Base-by-base conservation (phyloP, 805 yeast genomes). In the Ogataea sp. region DNA sequence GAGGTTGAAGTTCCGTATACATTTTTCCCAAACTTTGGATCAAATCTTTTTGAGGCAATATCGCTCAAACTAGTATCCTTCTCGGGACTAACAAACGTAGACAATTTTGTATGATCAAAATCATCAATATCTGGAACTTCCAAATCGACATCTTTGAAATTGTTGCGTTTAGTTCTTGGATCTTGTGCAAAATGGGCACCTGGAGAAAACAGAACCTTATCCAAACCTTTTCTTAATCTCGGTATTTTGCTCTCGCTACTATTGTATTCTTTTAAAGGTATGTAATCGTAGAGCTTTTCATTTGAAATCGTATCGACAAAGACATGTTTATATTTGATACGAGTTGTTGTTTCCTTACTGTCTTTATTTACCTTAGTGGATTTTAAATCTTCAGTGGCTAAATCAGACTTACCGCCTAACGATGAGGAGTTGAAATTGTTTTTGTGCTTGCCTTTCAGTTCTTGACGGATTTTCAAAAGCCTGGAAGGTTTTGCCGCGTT, bases 1-100 rank as follows among this genome's bases (percentile, higher is more conserved):
- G 95, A 83, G 0, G 97, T 88, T 1, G 96, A 87, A 2, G 94
- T 83, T 42, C 73, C 75, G 53, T 69, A 90, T 40, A 58, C 54
- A 49, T 29, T 20, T 6, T 41, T 34, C 1, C 18, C 34, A 2
- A 38, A 34, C 6, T 33, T 31, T 9, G 15, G 20, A 25, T 21
- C 27, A 16, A 6, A 6, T 6, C 24, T 44, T 44, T 26, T 17
- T 15, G 52, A 48, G 0, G 90, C 79, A 9, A 82, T 56, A 4
- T 64, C 39, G 1, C 72, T 50, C 35, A 90, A 64, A 1, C 51
- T 52, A 11, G 53, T 43, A 61, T 90, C 96, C 50, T 74, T 74
- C 3, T 84, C 74, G 0, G 95, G 79, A 0, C 86, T 71, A 8
- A 78, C 70, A 50, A 80, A 89, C 8, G 45, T 37, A 4, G 76